Evolutionary conservation across 176 grass and related monocot genomes (phyloP).

Genomic region (Avena eriantha): DNA sequence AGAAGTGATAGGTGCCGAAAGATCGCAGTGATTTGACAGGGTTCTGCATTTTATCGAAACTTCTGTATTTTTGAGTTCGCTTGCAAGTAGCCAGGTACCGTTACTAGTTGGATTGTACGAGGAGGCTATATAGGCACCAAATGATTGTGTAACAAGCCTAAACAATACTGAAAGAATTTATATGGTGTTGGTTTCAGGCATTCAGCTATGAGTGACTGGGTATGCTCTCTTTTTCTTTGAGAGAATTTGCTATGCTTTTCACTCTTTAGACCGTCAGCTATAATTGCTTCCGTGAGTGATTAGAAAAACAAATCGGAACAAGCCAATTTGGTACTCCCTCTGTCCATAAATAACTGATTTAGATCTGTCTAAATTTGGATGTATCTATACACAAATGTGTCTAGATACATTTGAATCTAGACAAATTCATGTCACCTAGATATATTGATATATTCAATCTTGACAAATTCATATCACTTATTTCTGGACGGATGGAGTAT

Average conservation of each 20-base stretch:
- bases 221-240: background rate
- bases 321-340: background rate
- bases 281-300: background rate
- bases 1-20: slow-evolving; percentile 65
- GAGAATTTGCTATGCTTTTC: background rate
- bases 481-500: too few species aligned
- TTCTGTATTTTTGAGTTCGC: slow-evolving; percentile 26
- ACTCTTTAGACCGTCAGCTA: background rate
- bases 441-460: too few species aligned
- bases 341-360: too few species aligned
- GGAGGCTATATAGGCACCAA: background rate
- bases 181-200: background rate
- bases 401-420: too few species aligned
- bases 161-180: background rate
- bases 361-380: too few species aligned
- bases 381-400: too few species aligned
- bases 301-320: background rate
- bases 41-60: background rate
- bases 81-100: slow-evolving; percentile 5
- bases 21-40: background rate
- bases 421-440: too few species aligned
- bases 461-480: too few species aligned
- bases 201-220: background rate
- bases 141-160: background rate
- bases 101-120: slow-evolving; percentile 18